These are phyloP conservation scores for Pythium periplocum DNA, from an alignment of 352 stramenopile genomes.

Conservation along the genomic window DNA sequence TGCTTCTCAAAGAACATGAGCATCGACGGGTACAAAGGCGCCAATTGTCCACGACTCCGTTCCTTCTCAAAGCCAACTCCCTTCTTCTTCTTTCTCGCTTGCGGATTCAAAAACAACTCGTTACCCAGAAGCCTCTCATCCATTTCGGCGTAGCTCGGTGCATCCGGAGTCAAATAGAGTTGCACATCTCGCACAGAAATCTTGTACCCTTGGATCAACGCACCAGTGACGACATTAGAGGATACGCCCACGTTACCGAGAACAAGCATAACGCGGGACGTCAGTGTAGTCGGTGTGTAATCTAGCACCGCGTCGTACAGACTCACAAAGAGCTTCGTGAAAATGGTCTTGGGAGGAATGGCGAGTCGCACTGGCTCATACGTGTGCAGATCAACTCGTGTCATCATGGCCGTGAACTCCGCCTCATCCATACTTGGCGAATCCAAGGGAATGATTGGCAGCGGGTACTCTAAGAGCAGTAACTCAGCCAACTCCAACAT, in stretches of 20 bases:
- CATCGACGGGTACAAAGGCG: conserved; percentile 52
- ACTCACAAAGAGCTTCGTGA: conserved; percentile 86
- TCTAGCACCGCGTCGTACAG: conserved; percentile 81
- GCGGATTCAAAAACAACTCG: conserved; percentile 41
- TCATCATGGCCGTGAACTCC: conserved; percentile 39
- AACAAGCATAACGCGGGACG: conserved; percentile 69
- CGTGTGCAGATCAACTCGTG: conserved; percentile 19
- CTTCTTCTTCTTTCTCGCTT: conserved; percentile 28
- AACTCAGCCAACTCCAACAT: conserved; percentile 72
- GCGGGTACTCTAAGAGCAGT: conserved; percentile 74
- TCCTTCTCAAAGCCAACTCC: conserved; percentile 33
- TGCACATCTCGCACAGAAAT: conserved; percentile 66
- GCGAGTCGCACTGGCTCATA: conserved; percentile 65
- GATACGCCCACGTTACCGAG: conserved; percentile 71
- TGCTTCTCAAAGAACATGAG: conserved; percentile 79
- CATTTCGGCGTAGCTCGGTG: conserved; percentile 65
- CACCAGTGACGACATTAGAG: conserved; percentile 82
- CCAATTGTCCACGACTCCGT: conserved; percentile 18
- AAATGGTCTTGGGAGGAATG: conserved; percentile 70
- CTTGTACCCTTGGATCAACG: conserved; percentile 86
- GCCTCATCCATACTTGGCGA: conserved; percentile 56
- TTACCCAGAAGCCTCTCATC: conserved; percentile 60
- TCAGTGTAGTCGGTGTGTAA: conserved; percentile 59
- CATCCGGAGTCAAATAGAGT: conserved; percentile 62
- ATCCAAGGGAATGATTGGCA: conserved; percentile 79